Evolutionary conservation across 2,329 filamentous ascomycete species (phyloP).

Genomic region (Thielaviopsis euricoi): DNA sequence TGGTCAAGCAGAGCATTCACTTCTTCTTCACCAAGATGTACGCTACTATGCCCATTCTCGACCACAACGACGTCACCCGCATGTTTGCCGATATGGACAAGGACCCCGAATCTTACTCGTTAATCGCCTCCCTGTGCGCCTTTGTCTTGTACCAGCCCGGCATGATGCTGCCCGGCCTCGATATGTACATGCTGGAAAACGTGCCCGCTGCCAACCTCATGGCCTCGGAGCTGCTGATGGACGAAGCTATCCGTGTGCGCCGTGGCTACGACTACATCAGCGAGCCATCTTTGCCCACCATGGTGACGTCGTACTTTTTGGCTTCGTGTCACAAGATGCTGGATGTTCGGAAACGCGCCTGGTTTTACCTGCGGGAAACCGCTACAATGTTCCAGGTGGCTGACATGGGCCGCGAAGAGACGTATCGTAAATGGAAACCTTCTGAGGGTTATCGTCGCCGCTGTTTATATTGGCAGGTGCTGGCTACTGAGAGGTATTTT

Average conservation of each 20-base stretch:
- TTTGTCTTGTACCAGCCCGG: slow-evolving; percentile 55
- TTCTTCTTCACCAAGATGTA: slow-evolving; percentile 57
- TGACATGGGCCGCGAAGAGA: slow-evolving; percentile 44
- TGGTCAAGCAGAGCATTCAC: slow-evolving; percentile 48
- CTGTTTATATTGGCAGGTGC: slow-evolving; percentile 57
- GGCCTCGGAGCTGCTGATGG: slow-evolving; percentile 48
- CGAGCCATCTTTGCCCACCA: slow-evolving; percentile 35
- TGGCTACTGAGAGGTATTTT: slow-evolving; percentile 49
- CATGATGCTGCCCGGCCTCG: slow-evolving; percentile 41
- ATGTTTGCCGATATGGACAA: slow-evolving; percentile 44
- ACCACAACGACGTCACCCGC: slow-evolving; percentile 40
- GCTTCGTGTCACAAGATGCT: slow-evolving; percentile 43
- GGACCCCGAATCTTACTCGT: slow-evolving; percentile 45
- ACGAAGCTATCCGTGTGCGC: slow-evolving; percentile 49
- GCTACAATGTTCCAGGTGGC: slow-evolving; percentile 50
- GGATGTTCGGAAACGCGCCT: slow-evolving; percentile 40
- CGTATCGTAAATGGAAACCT: slow-evolving; percentile 38
- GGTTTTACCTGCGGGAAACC: slow-evolving; percentile 65
- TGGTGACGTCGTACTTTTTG: slow-evolving; percentile 65
- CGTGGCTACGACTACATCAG: slow-evolving; percentile 46
- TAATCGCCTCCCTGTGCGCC: slow-evolving; percentile 46
- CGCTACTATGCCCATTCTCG: slow-evolving; percentile 43
- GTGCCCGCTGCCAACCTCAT: slow-evolving; percentile 43
- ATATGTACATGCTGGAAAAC: slow-evolving; percentile 39
- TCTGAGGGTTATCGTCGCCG: slow-evolving; percentile 46